Percentiles rank a stretch among this genome's conserved stretches.
Conservation (phyloP, 2,329 filamentous ascomycete species). For the Fusarium fracticaudum region DNA sequence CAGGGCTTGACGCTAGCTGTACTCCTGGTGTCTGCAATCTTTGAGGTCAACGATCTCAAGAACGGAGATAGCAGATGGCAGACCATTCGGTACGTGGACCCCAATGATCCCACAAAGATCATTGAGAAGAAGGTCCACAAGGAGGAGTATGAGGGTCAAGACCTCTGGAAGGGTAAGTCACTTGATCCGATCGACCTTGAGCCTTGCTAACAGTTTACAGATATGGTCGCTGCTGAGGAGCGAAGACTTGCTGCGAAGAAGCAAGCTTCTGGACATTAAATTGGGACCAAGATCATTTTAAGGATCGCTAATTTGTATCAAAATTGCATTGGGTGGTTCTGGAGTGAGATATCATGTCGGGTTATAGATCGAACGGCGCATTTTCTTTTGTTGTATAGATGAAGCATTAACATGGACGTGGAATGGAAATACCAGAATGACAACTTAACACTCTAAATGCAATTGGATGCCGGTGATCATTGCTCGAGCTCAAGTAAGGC, state of each 20-base stretch:
- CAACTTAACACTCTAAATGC: neutral
- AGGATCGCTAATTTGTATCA: neutral
- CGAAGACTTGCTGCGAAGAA: constrained; percentile 60
- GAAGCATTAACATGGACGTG: neutral
- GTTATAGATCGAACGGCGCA: neutral
- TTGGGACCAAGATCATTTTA: neutral
- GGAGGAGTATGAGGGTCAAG: constrained; percentile 87
- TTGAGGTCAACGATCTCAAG: constrained; percentile 82
- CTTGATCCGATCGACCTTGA: accelerated
- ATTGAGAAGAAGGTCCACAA: constrained; percentile 90
- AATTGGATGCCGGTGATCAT: accelerated
- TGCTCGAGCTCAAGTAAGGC: too few species aligned
- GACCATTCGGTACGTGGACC: constrained; percentile 82
- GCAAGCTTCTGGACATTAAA: constrained; percentile 18
- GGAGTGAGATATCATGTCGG: neutral
- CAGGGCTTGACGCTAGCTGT: constrained; percentile 89
- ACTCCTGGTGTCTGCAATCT: constrained; percentile 80
- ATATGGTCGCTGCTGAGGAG: constrained; percentile 87
- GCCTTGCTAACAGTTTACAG: constrained; percentile 51
- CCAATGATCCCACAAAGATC: constrained; percentile 83
- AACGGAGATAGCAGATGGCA: constrained; percentile 82
- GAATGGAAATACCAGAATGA: neutral
- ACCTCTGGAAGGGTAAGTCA: constrained; percentile 85
- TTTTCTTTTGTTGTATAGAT: neutral
- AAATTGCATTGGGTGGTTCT: neutral